phyloP scores from a whole-genome alignment of 768 basidiomycete species.

The Trametes cubensis region DNA sequence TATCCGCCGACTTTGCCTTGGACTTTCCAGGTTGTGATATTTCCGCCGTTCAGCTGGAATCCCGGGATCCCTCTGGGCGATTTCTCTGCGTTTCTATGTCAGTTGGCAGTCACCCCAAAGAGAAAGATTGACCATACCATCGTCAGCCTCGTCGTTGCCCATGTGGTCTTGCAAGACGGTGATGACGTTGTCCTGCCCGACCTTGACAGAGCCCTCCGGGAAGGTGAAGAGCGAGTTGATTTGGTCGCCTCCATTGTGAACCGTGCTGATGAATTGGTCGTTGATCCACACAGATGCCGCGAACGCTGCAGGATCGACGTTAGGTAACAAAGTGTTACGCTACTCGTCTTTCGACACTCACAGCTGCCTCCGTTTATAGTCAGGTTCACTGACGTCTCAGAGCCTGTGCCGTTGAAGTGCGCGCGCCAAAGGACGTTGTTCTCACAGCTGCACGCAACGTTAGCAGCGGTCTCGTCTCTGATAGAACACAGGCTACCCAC shows the following conservation, averaged over 20 bases:
- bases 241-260: slow-evolving; percentile 62
- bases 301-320: slow-evolving; percentile 51
- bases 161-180: slow-evolving; percentile 72
- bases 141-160: slow-evolving; percentile 66
- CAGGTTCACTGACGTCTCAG: slow-evolving; percentile 66
- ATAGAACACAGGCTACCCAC: slow-evolving; percentile 44
- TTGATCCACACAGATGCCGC: slow-evolving; percentile 86
- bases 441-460: slow-evolving; percentile 61
- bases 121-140: slow-evolving; percentile 13
- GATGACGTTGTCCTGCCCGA: slow-evolving; percentile 69
- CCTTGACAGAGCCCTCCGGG: slow-evolving; percentile 53
- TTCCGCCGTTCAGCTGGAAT: slow-evolving; percentile 65
- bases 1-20: slow-evolving; percentile 52
- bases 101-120: no score
- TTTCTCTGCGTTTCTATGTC: slow-evolving; percentile 49
- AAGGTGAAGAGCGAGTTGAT: slow-evolving; percentile 69
- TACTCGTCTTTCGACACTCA: no score
- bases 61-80: slow-evolving; percentile 80
- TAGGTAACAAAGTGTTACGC: no score
- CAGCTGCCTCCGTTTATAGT: slow-evolving; percentile 84
- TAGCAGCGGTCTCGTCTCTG: not conserved
- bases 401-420: slow-evolving; percentile 67
- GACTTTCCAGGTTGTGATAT: slow-evolving; percentile 45
- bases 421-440: slow-evolving; percentile 83
- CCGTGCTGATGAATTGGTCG: slow-evolving; percentile 67